phyloP scores from a whole-genome alignment of 768 basidiomycete genomes.

The Pisolithus orientalis region DNA sequence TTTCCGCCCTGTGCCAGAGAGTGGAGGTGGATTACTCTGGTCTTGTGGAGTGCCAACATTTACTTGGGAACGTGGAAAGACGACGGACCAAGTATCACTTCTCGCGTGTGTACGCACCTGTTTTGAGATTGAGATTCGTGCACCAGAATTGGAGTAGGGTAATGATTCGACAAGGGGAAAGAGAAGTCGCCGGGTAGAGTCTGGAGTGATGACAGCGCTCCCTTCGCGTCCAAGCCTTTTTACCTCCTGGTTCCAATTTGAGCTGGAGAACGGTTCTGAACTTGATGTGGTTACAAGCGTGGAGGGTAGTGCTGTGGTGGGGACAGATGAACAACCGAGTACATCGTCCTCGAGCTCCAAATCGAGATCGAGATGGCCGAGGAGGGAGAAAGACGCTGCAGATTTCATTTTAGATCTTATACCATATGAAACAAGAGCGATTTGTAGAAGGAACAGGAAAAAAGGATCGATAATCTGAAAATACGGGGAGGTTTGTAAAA shows the following conservation, averaged over 20 bases:
- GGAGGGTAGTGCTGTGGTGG: constrained; percentile 12
- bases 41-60: constrained; percentile 39
- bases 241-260: constrained; percentile 6
- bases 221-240: too few relatives aligned
- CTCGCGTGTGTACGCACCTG: constrained; percentile 2
- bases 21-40: constrained; percentile 23
- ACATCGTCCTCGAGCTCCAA: constrained; percentile 64
- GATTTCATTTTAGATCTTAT: not conserved
- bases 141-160: constrained; percentile 10
- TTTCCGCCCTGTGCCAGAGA: not conserved
- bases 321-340: constrained; percentile 15
- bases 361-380: constrained; percentile 69
- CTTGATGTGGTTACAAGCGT: not conserved
- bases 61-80: constrained; percentile 22
- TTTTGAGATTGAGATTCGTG: constrained; percentile 15
- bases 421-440: too few relatives aligned
- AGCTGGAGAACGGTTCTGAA: constrained; percentile 4
- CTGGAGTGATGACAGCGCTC: constrained; percentile 25
- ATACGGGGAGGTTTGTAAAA: too few relatives aligned
- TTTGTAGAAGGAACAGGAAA: too few relatives aligned
- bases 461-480: too few relatives aligned
- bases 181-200: constrained; percentile 53
- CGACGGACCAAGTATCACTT: too few relatives aligned
- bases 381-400: constrained; percentile 63
- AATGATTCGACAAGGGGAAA: constrained; percentile 43